Conservation (phyloP, 305 asterid genomes). For the Fraxinus nigra region DNA sequence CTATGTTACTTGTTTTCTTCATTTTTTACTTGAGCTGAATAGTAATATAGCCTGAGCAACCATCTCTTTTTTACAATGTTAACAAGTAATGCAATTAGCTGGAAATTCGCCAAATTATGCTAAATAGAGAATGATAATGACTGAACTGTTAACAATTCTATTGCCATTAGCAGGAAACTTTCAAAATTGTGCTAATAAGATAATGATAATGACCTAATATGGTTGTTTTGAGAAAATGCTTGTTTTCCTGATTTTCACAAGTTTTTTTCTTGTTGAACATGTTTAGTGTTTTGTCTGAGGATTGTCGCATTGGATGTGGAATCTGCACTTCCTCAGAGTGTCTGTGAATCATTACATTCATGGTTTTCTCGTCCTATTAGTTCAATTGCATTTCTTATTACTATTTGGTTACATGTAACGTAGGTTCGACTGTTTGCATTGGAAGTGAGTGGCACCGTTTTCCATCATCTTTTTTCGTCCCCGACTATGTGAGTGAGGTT, state of each 20-base stretch:
- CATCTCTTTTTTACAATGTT: neutral
- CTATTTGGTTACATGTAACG: conserved; percentile 14
- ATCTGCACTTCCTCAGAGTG: neutral
- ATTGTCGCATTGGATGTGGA: neutral
- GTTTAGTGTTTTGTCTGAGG: neutral
- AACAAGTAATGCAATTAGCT: neutral
- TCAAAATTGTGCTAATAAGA: neutral
- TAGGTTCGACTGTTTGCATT: conserved; percentile 80
- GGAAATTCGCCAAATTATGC: neutral
- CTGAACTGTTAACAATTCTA: neutral
- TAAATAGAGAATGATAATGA: neutral
- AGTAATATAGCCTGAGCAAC: neutral
- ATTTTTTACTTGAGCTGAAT: neutral
- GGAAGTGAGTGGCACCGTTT: conserved; percentile 98
- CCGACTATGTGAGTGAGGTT: conserved; percentile 72
- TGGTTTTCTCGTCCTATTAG: neutral
- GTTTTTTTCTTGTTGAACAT: neutral
- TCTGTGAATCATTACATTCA: neutral
- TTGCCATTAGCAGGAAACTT: neutral
- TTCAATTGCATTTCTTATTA: conserved; percentile 13
- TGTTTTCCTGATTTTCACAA: neutral
- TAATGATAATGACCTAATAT: neutral
- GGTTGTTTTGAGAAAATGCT: neutral
- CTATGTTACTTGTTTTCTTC: neutral
- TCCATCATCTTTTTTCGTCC: conserved; percentile 92